Percentiles rank a stretch among this genome's conserved stretches.
Conservation (phyloP, 2,329 filamentous ascomycete genomes). For the Ophiostoma ulmi region DNA sequence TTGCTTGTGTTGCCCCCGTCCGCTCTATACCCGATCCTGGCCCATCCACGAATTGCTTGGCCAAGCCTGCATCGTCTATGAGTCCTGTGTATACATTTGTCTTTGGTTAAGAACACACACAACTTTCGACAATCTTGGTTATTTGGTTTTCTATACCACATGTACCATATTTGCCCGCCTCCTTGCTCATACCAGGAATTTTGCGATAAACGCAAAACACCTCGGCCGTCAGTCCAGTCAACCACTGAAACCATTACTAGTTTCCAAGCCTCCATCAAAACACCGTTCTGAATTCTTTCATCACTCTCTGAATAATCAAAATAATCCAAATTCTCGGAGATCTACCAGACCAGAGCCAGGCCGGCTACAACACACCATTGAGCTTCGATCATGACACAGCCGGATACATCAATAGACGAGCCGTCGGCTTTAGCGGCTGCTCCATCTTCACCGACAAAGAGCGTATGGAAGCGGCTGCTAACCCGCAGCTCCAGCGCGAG, state of each 20-base stretch:
- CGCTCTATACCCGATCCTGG: slow-evolving; percentile 6
- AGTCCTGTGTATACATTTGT: slow-evolving; percentile 7
- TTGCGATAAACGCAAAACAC: neutral
- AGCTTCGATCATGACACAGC: slow-evolving; percentile 22
- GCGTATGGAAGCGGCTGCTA: slow-evolving; percentile 26
- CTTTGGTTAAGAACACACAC: neutral
- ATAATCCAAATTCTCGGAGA: neutral
- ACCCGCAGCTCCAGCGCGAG: slow-evolving; percentile 16
- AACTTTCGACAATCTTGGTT: neutral
- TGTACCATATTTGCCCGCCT: neutral
- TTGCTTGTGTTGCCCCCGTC: slow-evolving; percentile 8
- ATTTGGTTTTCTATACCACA: neutral
- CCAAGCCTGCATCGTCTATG: neutral
- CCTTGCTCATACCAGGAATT: neutral
- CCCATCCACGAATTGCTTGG: slow-evolving; percentile 5
- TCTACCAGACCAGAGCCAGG: neutral
- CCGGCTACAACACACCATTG: neutral
- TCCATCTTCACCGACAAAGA: slow-evolving; percentile 29
- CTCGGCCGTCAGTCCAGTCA: neutral
- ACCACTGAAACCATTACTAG: neutral
- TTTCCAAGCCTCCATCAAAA: neutral
- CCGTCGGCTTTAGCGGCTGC: slow-evolving; percentile 24
- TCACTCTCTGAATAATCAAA: neutral
- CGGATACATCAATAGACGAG: slow-evolving; percentile 12
- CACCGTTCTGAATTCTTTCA: neutral